Base-by-base conservation (phyloP, 192 early-diverging fungal species). In the Umbelopsis sp. region DNA sequence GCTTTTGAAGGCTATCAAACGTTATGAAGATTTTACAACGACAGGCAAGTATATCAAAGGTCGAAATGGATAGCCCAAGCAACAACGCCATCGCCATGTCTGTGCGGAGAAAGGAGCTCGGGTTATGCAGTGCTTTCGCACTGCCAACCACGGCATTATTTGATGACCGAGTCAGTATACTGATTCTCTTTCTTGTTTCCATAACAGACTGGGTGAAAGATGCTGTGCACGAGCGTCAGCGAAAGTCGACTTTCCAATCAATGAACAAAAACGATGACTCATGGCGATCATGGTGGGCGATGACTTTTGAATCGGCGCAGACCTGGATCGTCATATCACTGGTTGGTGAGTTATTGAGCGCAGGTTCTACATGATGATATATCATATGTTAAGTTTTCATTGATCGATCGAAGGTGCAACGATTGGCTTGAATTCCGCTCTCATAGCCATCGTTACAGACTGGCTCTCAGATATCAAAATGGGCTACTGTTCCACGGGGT, bases 381-480 rank as follows among this genome's bases (percentile, higher is more conserved):
- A 15, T 33, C 20, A 25, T 55, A 0, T 33, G 18, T 12, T 35
- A 35, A 18, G n/a, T 16, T 16, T 35, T 35, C 5, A 61, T 30
- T 61, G 16, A 37, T 61, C 33, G 22, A 41, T n/a, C n/a, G n/a
- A 79, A 82, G 84, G 85, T 13, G 81, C 82, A 25, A 76, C 88
- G 4, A 91, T 97, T 71, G 97, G 97, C 0, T 47, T 96, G 15
- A 88, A 93, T 71, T 92, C 94, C 5, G 91, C 93, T 44, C 83
- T 93, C 45, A 98, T 97, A 67, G 93, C 93, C 61, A 95, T 98
- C 58, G 87, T 83, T 51, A 91, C 92, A 16, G 95, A 95, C 52
- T 97, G 95, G 95, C 84, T 97, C 13, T 93, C 89, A 66, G 95
- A 97, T 78, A 84, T 91, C 58, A 92, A 95, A 73, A 69, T 93